These are phyloP conservation scores for Tricholoma furcatifolium DNA, from an alignment of 768 basidiomycete genomes.

Conservation along the genomic window DNA sequence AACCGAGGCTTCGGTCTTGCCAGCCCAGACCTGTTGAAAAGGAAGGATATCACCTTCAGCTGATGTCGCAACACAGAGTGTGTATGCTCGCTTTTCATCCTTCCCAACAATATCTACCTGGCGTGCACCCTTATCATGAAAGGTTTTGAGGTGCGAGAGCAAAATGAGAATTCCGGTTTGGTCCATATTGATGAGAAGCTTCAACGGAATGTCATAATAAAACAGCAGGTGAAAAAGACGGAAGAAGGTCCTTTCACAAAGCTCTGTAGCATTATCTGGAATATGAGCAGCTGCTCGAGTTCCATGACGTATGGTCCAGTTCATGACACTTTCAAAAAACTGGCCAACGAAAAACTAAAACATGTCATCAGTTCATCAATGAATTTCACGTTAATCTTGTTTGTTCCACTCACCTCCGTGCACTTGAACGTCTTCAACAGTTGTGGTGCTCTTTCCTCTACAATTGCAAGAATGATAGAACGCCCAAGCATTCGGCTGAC, in stretches of 20 bases:
- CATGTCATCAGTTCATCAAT: too few species aligned
- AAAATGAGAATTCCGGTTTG: not conserved
- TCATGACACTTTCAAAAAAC: not conserved
- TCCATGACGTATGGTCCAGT: not conserved
- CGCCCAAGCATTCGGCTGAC: not conserved
- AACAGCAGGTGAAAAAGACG: not conserved
- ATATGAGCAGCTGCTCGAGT: not conserved
- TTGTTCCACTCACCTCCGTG: not conserved
- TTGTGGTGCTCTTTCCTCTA: not conserved
- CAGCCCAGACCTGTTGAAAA: conserved; percentile 29
- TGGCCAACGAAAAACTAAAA: not conserved
- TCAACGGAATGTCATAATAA: not conserved
- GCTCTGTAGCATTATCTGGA: not conserved
- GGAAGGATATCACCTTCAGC: conserved; percentile 26
- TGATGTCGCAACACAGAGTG: conserved; percentile 23
- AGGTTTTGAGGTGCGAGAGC: not conserved
- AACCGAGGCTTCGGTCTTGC: conserved; percentile 15
- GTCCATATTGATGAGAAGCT: not conserved
- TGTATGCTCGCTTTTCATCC: conserved; percentile 31
- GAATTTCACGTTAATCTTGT: too few species aligned
- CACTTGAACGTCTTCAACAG: not conserved
- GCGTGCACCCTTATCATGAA: not conserved
- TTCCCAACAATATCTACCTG: conserved; percentile 11
- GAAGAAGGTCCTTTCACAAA: not conserved
- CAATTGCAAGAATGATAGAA: not conserved